Evolutionary conservation across 148 eudicot species (phyloP).

Genomic region (Rhododendron griersonianum): DNA sequence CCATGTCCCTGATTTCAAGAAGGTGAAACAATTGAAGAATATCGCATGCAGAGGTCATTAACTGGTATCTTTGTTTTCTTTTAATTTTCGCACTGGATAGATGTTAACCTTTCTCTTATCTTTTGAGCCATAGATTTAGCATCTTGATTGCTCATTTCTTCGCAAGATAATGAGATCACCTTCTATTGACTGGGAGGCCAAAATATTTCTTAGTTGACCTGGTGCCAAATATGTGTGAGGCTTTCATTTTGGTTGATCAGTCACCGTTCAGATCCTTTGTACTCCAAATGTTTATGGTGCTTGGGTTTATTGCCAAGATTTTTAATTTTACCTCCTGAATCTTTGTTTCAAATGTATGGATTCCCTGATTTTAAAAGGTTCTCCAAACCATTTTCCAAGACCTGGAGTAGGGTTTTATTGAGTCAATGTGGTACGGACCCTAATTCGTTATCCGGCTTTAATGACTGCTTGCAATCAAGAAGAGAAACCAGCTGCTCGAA

Average conservation of each 20-base stretch:
- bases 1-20: conserved; percentile 55
- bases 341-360: background rate
- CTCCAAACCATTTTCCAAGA: background rate
- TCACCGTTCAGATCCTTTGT: background rate
- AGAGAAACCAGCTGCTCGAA: background rate
- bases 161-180: background rate
- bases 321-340: background rate
- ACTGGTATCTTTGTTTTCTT: background rate
- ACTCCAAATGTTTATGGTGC: background rate
- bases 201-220: background rate
- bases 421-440: background rate
- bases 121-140: background rate
- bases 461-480: background rate
- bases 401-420: background rate
- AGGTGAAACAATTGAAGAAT: conserved; percentile 69
- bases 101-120: conserved; percentile 3
- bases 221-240: background rate
- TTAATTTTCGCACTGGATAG: background rate
- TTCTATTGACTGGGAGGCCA: background rate
- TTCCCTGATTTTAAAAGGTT: background rate
- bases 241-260: conserved; percentile 1
- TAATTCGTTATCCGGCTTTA: background rate
- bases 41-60: conserved; percentile 30
- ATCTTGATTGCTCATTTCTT: background rate
- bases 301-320: background rate